These are phyloP conservation scores for Chlorella sp. DNA, from an alignment of 139 green algal species.

Conservation along the genomic window DNA sequence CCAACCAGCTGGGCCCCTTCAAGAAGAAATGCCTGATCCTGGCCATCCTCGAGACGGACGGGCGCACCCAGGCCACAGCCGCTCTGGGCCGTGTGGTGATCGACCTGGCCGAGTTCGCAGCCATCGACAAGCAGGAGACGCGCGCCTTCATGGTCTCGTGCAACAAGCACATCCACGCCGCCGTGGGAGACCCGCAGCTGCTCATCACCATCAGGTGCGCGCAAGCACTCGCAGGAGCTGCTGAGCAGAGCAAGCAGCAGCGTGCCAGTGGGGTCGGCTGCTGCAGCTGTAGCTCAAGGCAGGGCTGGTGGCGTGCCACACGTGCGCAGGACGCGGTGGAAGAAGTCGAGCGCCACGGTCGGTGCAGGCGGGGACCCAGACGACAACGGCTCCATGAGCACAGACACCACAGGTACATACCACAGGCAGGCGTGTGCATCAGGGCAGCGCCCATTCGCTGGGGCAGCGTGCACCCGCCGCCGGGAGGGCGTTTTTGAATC, in stretches of 20 bases:
- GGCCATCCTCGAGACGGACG: conserved; percentile 52
- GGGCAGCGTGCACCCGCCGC: no score
- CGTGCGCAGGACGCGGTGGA: conserved; percentile 1
- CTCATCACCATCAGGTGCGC: conserved; percentile 54
- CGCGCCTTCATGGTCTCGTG: conserved; percentile 57
- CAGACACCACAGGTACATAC: conserved; percentile 42
- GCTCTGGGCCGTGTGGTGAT: conserved; percentile 47
- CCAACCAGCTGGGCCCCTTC: conserved; percentile 1
- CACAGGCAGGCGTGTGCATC: no score
- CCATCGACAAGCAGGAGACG: conserved; percentile 30
- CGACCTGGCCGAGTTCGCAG: conserved; percentile 57
- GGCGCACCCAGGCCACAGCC: conserved; percentile 37
- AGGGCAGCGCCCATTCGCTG: no score
- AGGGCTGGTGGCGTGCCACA: no score
- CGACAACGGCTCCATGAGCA: conserved; percentile 28
- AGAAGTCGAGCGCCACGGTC: not conserved
- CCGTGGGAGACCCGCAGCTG: conserved; percentile 55
- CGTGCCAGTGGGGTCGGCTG: no score
- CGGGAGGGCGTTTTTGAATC: no score
- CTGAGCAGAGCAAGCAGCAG: no score
- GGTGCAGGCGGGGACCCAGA: not conserved
- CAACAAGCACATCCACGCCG: conserved; percentile 45
- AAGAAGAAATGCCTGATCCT: conserved; percentile 72
- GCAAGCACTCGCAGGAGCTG: not conserved
- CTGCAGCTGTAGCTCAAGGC: no score